phyloP scores from a whole-genome alignment of 495 filamentous ascomycete genomes.

The Tuber magnatum region DNA sequence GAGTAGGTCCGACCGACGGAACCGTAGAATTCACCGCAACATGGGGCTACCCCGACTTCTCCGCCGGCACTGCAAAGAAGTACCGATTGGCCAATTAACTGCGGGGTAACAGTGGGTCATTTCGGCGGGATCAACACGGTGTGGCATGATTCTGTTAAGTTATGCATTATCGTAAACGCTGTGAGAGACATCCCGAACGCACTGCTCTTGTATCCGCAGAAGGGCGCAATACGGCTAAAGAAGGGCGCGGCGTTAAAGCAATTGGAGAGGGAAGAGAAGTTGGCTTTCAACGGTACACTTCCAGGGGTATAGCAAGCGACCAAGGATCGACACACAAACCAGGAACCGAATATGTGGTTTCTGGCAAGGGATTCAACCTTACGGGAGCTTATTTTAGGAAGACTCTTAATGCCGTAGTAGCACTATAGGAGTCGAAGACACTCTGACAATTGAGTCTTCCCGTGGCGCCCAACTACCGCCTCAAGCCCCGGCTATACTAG shows the following conservation, averaged over 20 bases:
- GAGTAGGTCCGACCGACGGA: conserved; percentile 50
- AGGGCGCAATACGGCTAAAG: conserved; percentile 50
- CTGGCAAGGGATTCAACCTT: conserved; percentile 47
- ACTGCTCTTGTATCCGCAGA: conserved; percentile 43
- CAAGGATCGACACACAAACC: conserved; percentile 40
- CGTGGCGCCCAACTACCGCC: conserved; percentile 47
- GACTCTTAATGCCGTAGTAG: conserved; percentile 43
- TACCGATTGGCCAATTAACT: conserved; percentile 49
- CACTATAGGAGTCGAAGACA: conserved; percentile 46
- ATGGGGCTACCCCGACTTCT: conserved; percentile 54
- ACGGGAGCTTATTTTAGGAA: conserved; percentile 47
- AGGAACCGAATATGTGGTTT: conserved; percentile 48
- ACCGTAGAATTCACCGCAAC: conserved; percentile 51
- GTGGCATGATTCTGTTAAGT: conserved; percentile 50
- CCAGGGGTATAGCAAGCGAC: conserved; percentile 45
- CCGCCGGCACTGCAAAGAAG: conserved; percentile 47
- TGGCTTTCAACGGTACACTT: conserved; percentile 51
- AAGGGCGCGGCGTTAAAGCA: conserved; percentile 42
- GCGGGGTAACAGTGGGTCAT: conserved; percentile 55
- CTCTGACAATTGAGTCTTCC: conserved; percentile 51
- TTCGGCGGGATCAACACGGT: conserved; percentile 45
- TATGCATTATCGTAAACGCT: conserved; percentile 48
- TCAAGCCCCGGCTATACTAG: conserved; percentile 51
- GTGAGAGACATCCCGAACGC: conserved; percentile 47
- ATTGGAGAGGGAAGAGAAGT: conserved; percentile 41